Evolutionary conservation across 176 grass and related monocot species (phyloP), one percentile per base, ranked within the genome.

Genomic region (Ensete ventricosum): DNA sequence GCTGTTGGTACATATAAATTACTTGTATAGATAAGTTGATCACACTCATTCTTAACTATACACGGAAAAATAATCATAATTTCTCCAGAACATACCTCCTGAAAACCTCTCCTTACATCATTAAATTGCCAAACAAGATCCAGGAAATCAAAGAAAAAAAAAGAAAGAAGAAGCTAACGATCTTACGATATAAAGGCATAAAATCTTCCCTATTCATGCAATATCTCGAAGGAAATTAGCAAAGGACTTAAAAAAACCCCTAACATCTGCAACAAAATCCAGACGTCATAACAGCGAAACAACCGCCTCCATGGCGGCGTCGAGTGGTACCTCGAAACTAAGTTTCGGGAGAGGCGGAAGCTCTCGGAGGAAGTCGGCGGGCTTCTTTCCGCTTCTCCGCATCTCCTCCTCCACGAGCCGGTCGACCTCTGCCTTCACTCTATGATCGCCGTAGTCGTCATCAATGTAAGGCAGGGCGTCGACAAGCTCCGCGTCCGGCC

Each of bases 401-500:
- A 94, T 94, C 88, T 99, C 95, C 84, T 99, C 95, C 80, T 91
- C 86, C 0, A 94, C 91, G 69, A 99, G 88, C 58, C 81, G 86
- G 70, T 99, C 88, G 0, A 99, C 91, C 68, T 99, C 95, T 49
- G 60, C 84, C 86, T 93, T 92, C 55, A 99, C 91, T n/a, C 84
- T 78, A 11, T 82, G 81, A 10, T 99, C 80, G 17, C 90, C 90
- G 76, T 99, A 99, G 86, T 99, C 95, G 54, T 83, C 90, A 78
- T 99, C 95, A 73, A 99, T 90, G 91, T 99, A 99, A 29, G 95
- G 95, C 69, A 99, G 79, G 84, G 90, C 95, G 68, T 99, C 95
- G 2, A 99, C 73, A 11, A 84, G 17, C 70, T 99, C 95, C 4
- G 94, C 94, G 68, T 94, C 86, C 62, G 90, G 85, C 29, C 59